Evolutionary conservation across 2,329 filamentous ascomycete species (phyloP).

Genomic region (Neocucurbitaria cava): DNA sequence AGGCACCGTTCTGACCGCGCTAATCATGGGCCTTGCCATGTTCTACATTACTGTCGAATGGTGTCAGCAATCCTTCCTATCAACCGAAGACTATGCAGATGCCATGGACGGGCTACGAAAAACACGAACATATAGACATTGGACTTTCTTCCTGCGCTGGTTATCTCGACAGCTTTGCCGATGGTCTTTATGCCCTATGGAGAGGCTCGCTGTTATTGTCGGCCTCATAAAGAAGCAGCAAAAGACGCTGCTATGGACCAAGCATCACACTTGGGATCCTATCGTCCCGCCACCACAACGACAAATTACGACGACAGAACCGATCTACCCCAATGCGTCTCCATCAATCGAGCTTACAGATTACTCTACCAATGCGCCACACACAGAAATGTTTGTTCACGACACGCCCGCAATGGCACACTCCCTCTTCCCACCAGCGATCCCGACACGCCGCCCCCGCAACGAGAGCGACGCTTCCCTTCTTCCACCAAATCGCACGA

Average conservation of each 20-base stretch:
- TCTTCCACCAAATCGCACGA: background rate
- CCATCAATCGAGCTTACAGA: conserved; percentile 25
- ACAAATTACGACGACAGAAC: background rate
- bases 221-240: conserved; percentile 29
- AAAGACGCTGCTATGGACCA: conserved; percentile 33
- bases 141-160: conserved; percentile 20
- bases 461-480: conserved; percentile 15
- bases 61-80: conserved; percentile 48
- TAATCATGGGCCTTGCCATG: conserved; percentile 42
- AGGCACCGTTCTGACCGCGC: conserved; percentile 39
- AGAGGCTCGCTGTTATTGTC: conserved; percentile 14
- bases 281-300: background rate
- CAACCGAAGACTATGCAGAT: conserved; percentile 40
- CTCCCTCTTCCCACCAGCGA: conserved; percentile 26
- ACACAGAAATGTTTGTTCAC: conserved; percentile 3
- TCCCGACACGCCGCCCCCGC: conserved; percentile 11
- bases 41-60: conserved; percentile 49
- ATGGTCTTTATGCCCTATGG: conserved; percentile 19
- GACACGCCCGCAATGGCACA: conserved; percentile 29
- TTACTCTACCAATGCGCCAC: conserved; percentile 7
- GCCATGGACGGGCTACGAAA: conserved; percentile 33
- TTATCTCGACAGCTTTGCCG: conserved; percentile 13
- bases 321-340: background rate
- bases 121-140: conserved; percentile 32
- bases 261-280: conserved; percentile 16